Evolutionary conservation across 495 filamentous ascomycete genomes (phyloP), one percentile per base, ranked within the genome.

Genomic region (Podospora pseudocomata): DNA sequence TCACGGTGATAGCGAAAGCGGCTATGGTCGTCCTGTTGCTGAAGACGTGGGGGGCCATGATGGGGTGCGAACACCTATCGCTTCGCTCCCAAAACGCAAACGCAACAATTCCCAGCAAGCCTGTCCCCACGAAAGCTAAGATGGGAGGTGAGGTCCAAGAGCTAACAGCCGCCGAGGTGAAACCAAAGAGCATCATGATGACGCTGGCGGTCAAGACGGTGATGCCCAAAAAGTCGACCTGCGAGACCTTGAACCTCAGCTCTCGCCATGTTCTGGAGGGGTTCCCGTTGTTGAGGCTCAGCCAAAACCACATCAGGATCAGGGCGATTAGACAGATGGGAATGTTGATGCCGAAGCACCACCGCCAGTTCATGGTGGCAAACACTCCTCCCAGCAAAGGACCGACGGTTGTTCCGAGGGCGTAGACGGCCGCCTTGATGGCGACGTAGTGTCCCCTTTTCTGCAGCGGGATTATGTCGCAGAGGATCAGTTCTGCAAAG

Each of bases 331-430:
- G 15, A 63, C 72, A 76, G 28, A 76, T 64, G 49, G 74, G 74
- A 23, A 76, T 72, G 64, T 76, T 76, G 72, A 76, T 67, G 9
- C 64, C 67, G 26, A 76, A 76, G 58, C 74, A 76, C 72, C 68
- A 74, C 19, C 74, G 39, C 74, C 74, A 76, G 65, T 68, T 72
- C 5, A 28, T 69, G 63, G 80, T 72, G 79, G 92, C 91, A 70
- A 94, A 92, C 7, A 89, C 85, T 26, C 91, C 91, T 15, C 91
- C 91, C 6, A 94, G 77, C 9, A 93, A 84, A 3, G 91, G 91
- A 1, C 91, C 92, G 44, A 92, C 73, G 6, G 88, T 90, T 65
- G 85, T 86, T 23, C 91, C 92, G 59, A 92, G 78, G 18, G 90
- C 91, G 85, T 91, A 95, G 0, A 88, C 87, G 5, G 86, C 84